Evolutionary conservation across 176 grass and related monocot species (phyloP), one percentile per base, ranked within the genome.

Genomic region (Musa acuminata): DNA sequence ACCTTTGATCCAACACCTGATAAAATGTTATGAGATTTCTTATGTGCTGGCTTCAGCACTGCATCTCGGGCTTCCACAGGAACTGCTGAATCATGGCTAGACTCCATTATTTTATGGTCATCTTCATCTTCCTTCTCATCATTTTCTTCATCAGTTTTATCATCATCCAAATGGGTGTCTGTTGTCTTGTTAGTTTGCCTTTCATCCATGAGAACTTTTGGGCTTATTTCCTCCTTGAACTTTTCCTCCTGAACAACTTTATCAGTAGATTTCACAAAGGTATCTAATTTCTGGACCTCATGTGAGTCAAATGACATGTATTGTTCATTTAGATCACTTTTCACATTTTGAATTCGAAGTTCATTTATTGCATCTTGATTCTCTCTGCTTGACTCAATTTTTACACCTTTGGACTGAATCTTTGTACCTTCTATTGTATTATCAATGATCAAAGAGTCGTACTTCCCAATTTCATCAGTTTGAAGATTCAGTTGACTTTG

Each of bases 1-100:
- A 96, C 93, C 74, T 96, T 96, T 48, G 87, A 92, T 70, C 93
- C 83, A 60, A 96, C 87, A 11, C 93, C 87, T n/a, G 83, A 96
- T 72, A 92, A 75, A 64, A 96, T 80, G 64, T 86, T 86, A 3
- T 74, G 85, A 77, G 83, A 77, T 43, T 96, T 96, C 80, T 96
- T 92, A 74, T 74, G 85, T 76, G 83, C 55, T 49, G 35, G 57
- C 51, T 96, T 96, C 53, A 67, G 78, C 43, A 75, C 79, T 79
- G 65, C 72, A 69, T 71, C 87, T 82, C 59, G 86, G 72, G 72
- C 80, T 84, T 82, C 89, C 49, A 73, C 74, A 76, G 82, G 80
- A 49, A 55, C 9, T 80, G 50, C 52, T 35, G 12, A 58, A 64
- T 85, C 69, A 27, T 81, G 62, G 29, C 71, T 67, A 16, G 55